Percentiles rank a stretch among this genome's conserved stretches.
Conservation (phyloP, 768 basidiomycete genomes). For the Termitomyces sp. region DNA sequence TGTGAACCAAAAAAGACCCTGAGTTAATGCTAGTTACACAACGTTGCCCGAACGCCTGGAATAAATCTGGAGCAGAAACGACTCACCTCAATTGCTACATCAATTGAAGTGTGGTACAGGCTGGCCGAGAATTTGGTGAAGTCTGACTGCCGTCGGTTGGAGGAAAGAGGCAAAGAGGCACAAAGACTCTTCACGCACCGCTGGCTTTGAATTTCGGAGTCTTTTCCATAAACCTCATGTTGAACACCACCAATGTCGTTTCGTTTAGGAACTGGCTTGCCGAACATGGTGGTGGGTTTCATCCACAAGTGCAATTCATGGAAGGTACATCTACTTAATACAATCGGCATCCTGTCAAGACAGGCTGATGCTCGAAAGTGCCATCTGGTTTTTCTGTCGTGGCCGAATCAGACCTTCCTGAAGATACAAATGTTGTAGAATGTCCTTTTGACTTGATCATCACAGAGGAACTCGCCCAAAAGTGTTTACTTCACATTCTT, state of each 20-base stretch:
- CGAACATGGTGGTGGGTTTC: conserved; percentile 44
- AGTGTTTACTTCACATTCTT: conserved; percentile 38
- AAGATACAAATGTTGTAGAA: conserved; percentile 52
- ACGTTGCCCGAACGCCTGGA: background rate
- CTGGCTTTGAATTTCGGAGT: background rate
- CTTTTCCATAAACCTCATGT: background rate
- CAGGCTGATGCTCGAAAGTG: conserved; percentile 18
- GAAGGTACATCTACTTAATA: conserved; percentile 31
- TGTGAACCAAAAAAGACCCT: background rate
- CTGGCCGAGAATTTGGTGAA: background rate
- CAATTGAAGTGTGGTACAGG: background rate
- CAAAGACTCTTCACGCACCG: background rate
- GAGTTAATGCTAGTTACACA: too few relatives aligned
- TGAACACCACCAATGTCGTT: background rate
- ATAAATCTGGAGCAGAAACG: background rate
- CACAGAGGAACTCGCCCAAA: conserved; percentile 43
- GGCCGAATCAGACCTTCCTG: conserved; percentile 40
- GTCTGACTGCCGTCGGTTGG: background rate
- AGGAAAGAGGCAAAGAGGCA: too few relatives aligned
- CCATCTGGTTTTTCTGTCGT: conserved; percentile 44
- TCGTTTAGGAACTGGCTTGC: conserved; percentile 47
- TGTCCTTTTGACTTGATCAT: conserved; percentile 66
- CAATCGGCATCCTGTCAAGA: background rate
- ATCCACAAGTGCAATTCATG: conserved; percentile 36
- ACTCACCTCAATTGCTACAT: too few relatives aligned